Evolutionary conservation across 2,329 filamentous ascomycete genomes (phyloP).

Genomic region (Allantophomopsis cytisporea): DNA sequence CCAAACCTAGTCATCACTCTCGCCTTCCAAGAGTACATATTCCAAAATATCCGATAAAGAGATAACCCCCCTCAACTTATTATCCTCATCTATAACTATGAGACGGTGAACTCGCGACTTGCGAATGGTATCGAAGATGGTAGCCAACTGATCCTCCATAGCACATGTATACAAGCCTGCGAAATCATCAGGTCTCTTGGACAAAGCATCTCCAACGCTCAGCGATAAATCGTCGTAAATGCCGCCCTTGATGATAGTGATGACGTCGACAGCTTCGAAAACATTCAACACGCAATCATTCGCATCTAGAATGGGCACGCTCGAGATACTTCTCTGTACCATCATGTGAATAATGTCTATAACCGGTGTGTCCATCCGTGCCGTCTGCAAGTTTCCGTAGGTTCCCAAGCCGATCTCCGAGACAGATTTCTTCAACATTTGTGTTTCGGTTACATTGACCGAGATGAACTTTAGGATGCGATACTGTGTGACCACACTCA

Average conservation of each 20-base stretch:
- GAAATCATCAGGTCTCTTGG: slow-evolving; percentile 80
- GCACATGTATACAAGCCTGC: slow-evolving; percentile 95
- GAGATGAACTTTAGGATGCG: slow-evolving; percentile 97
- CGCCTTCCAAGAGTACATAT: slow-evolving; percentile 65
- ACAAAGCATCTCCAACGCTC: slow-evolving; percentile 76
- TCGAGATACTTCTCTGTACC: slow-evolving; percentile 87
- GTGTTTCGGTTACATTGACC: slow-evolving; percentile 77
- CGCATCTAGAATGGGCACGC: slow-evolving; percentile 80
- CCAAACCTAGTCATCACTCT: slow-evolving; percentile 13
- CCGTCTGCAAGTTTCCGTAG: slow-evolving; percentile 68
- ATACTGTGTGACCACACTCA: slow-evolving; percentile 96
- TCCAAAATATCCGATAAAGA: slow-evolving; percentile 94
- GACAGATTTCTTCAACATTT: slow-evolving; percentile 76
- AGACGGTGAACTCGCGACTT: slow-evolving; percentile 89
- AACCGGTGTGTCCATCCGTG: slow-evolving; percentile 79
- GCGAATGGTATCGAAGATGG: slow-evolving; percentile 92
- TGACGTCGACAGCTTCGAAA: slow-evolving; percentile 95
- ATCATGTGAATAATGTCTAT: slow-evolving; percentile 90
- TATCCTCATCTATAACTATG: slow-evolving; percentile 84
- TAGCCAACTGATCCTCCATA: slow-evolving; percentile 80
- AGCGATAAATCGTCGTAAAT: slow-evolving; percentile 82
- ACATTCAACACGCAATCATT: slow-evolving; percentile 76
- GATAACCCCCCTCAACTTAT: slow-evolving; percentile 74
- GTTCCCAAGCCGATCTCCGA: slow-evolving; percentile 76
- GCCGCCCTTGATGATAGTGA: slow-evolving; percentile 86